These are phyloP conservation scores for Micractinium sp. DNA, from an alignment of 139 green algal species.

Conservation along the genomic window DNA sequence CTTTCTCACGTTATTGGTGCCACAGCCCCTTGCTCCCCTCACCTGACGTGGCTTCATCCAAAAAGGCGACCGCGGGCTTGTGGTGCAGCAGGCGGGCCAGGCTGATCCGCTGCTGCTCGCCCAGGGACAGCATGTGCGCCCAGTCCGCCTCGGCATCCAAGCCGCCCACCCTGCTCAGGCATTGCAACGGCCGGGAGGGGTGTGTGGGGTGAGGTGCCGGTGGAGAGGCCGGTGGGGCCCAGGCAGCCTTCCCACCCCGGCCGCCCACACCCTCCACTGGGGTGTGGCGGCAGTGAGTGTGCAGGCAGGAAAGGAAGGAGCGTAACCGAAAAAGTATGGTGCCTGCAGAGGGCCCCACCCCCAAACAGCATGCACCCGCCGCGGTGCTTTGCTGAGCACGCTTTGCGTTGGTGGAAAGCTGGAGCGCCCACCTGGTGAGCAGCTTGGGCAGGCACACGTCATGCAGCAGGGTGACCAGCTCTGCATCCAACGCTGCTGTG, in stretches of 20 bases:
- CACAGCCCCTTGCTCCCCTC: too few species aligned
- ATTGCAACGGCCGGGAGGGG: too few species aligned
- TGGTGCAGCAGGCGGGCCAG: constrained; percentile 84
- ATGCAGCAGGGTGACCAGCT: constrained; percentile 60
- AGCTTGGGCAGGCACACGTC: constrained; percentile 57
- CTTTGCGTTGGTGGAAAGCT: background rate
- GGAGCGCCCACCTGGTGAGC: constrained; percentile 29
- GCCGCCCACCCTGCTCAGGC: constrained; percentile 58
- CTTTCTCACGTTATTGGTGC: too few species aligned
- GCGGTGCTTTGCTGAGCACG: background rate
- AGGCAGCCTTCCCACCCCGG: too few species aligned
- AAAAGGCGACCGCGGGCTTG: constrained; percentile 62
- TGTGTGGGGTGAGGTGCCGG: too few species aligned
- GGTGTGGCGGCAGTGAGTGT: too few species aligned
- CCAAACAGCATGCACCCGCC: background rate
- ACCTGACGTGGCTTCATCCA: constrained; percentile 80
- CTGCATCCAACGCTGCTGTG: constrained; percentile 45
- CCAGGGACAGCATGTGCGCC: constrained; percentile 62
- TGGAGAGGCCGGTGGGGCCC: too few species aligned
- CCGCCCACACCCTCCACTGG: too few species aligned
- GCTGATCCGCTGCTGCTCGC: constrained; percentile 92
- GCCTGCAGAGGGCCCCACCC: background rate
- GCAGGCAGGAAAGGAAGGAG: too few species aligned
- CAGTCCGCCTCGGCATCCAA: constrained; percentile 78
- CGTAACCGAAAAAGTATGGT: too few species aligned